A percentile compares a stretch with the other conserved stretches of the same genome.
Conservation (phyloP, 2,329 filamentous ascomycete genomes). For the Myriangium duriaei region DNA sequence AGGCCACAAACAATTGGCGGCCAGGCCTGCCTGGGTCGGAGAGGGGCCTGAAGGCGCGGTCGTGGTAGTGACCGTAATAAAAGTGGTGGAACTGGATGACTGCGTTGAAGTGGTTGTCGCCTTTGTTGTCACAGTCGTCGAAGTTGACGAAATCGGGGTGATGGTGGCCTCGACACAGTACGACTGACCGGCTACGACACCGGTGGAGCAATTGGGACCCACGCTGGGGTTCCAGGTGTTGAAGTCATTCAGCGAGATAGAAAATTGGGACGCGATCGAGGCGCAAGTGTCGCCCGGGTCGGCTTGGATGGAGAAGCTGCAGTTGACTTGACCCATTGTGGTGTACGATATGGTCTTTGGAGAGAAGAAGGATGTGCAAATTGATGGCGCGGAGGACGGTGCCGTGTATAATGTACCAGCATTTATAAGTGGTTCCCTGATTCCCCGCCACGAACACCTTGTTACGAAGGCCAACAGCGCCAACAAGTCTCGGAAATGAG, state of each 20-base stretch:
- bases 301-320: neutral
- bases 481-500: no score
- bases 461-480: no score
- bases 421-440: no score
- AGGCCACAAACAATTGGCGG: neutral
- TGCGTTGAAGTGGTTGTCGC: neutral
- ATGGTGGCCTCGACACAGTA: constrained; percentile 1
- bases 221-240: neutral
- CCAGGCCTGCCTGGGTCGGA: neutral
- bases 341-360: no score
- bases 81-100: neutral
- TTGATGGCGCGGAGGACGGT: no score
- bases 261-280: neutral
- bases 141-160: neutral
- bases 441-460: no score
- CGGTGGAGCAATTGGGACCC: neutral
- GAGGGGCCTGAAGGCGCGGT: neutral
- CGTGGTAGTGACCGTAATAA: neutral
- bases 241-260: neutral
- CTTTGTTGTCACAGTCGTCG: neutral
- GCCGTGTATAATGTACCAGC: no score
- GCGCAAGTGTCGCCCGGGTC: constrained; percentile 1
- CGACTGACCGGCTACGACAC: neutral
- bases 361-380: no score
- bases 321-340: neutral